A percentile compares a stretch with the other conserved stretches of the same genome.
Evolutionary conservation across 1,139 yeast species (phyloP).

Genomic region (Suzukiozyma palmioleophila): DNA sequence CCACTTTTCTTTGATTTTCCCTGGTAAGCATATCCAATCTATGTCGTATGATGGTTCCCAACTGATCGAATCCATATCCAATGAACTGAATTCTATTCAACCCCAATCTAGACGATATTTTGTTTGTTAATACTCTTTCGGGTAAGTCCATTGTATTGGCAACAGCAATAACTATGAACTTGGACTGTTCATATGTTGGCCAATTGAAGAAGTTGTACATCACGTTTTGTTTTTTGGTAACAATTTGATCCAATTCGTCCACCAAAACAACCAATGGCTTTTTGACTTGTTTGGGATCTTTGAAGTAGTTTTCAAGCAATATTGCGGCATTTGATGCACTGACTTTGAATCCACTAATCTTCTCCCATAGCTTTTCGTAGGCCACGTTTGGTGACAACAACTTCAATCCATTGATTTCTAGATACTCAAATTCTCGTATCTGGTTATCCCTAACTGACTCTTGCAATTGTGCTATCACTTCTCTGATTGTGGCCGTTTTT

Average conservation of each 20-base stretch:
- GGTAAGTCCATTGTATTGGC: constrained; percentile 98
- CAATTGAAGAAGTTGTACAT: constrained; percentile 96
- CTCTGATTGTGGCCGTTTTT: constrained; percentile 89
- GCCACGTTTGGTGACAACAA: constrained; percentile 81
- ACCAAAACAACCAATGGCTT: constrained; percentile 70
- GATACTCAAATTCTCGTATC: constrained; percentile 58
- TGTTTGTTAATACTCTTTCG: constrained; percentile 80
- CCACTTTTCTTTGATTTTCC: constrained; percentile 32
- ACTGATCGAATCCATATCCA: constrained; percentile 80
- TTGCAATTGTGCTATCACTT: constrained; percentile 68
- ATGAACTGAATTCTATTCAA: constrained; percentile 80
- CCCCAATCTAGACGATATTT: constrained; percentile 88
- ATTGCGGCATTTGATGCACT: constrained; percentile 59
- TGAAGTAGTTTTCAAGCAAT: constrained; percentile 36
- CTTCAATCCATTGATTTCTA: constrained; percentile 90
- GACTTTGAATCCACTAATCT: constrained; percentile 58
- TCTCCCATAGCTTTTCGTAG: constrained; percentile 79
- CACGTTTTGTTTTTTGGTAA: constrained; percentile 78
- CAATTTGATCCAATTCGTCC: constrained; percentile 92
- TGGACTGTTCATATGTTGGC: constrained; percentile 83
- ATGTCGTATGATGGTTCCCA: constrained; percentile 68
- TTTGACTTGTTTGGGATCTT: constrained; percentile 20
- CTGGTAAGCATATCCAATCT: constrained; percentile 57
- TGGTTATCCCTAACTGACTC: constrained; percentile 42
- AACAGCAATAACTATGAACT: constrained; percentile 82